Evolutionary conservation across 345 rosid genomes (phyloP).

Genomic region (Hibiscus trionum): DNA sequence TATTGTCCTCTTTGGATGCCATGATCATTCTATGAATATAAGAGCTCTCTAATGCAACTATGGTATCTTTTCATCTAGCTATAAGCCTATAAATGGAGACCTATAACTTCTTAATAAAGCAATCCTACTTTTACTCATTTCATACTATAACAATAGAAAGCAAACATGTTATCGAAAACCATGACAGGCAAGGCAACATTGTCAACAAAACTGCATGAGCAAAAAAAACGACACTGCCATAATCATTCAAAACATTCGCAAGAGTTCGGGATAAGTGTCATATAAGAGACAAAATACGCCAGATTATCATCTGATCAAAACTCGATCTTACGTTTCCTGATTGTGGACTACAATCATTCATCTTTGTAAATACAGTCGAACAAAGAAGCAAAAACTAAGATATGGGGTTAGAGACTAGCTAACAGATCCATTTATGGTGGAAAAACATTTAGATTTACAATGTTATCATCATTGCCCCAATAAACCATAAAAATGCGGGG

Average conservation of each 20-base stretch:
- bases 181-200: background rate
- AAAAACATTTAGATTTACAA: background rate
- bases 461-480: background rate
- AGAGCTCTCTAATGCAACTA: too few species aligned
- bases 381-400: background rate
- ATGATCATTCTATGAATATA: too few species aligned
- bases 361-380: background rate
- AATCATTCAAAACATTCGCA: background rate
- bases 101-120: background rate
- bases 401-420: background rate
- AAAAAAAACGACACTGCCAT: background rate
- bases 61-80: too few species aligned
- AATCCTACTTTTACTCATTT: background rate
- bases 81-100: background rate
- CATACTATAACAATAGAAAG: background rate
- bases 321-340: too few species aligned
- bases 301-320: background rate
- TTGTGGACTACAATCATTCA: too few species aligned
- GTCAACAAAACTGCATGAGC: background rate
- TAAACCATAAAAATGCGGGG: background rate
- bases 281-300: background rate
- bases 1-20: too few species aligned
- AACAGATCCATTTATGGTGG: background rate
- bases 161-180: background rate
- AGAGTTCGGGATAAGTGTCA: background rate